phyloP scores from a whole-genome alignment of 2,329 filamentous ascomycete genomes.

The Colletotrichum chlorophyti region DNA sequence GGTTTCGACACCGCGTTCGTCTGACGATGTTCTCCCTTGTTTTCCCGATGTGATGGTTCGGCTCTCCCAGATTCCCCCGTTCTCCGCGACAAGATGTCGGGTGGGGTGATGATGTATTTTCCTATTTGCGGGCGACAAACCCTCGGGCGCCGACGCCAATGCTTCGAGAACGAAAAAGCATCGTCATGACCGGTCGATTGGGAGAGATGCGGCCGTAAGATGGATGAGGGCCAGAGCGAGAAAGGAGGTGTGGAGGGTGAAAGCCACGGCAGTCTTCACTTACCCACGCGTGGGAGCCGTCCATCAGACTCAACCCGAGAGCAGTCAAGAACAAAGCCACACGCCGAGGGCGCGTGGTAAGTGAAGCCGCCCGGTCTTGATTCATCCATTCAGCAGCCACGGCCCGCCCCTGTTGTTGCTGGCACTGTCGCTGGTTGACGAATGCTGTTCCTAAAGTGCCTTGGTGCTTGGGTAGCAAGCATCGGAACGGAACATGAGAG shows the following conservation, averaged over 20 bases:
- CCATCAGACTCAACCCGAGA: neutral
- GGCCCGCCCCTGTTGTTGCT: neutral
- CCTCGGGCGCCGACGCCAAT: neutral
- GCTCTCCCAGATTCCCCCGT: neutral
- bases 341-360: neutral
- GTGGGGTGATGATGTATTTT: neutral
- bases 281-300: neutral
- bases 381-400: neutral
- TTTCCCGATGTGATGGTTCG: constrained; percentile 14
- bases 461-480: no score
- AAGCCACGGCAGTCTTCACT: no score
- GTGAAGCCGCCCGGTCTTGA: neutral
- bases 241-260: no score
- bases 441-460: no score
- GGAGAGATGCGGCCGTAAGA: constrained; percentile 23
- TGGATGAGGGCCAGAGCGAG: constrained; percentile 1
- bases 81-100: neutral
- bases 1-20: constrained; percentile 4
- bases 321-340: neutral
- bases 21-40: neutral
- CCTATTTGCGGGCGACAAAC: neutral
- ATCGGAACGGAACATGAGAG: no score
- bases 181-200: constrained; percentile 3
- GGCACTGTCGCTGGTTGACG: neutral
- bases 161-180: constrained; percentile 24